phyloP scores from a whole-genome alignment of 208 protist genomes.

The Phytomonas sp. region DNA sequence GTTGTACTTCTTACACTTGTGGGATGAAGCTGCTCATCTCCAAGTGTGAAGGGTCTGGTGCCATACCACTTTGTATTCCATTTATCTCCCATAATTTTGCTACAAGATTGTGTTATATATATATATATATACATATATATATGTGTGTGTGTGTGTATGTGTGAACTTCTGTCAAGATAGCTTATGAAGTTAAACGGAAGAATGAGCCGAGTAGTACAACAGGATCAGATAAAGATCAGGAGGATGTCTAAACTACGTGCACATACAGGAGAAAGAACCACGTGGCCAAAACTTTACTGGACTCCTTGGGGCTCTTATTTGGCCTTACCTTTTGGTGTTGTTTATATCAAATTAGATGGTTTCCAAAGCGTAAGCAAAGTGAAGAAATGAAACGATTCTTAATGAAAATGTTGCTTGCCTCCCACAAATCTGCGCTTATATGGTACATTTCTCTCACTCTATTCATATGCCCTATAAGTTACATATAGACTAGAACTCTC shows the following conservation, averaged over 20 bases:
- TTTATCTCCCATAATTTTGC: neutral
- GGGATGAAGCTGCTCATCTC: no score
- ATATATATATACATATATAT: neutral
- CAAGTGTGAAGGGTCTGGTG: neutral
- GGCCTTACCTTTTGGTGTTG: no score
- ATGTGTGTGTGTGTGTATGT: slow-evolving; percentile 9
- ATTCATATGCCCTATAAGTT: slow-evolving; percentile 6
- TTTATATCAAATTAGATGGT: no score
- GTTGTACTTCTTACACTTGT: no score
- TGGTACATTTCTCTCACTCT: neutral
- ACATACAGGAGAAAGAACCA: no score
- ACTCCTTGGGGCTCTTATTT: no score
- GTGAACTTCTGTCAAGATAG: neutral
- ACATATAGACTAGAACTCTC: neutral
- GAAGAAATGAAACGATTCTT: slow-evolving; percentile 16
- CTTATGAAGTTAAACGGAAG: no score
- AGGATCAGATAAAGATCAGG: no score
- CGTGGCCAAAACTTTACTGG: no score
- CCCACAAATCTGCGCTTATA: neutral
- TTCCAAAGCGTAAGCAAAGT: neutral
- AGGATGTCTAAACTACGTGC: no score
- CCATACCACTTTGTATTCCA: neutral
- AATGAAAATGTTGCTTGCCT: neutral
- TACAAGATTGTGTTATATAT: neutral
- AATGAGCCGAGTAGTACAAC: no score